phyloP scores from a whole-genome alignment of 2,329 filamentous ascomycete genomes.

The Raffaelea ambrosiae region DNA sequence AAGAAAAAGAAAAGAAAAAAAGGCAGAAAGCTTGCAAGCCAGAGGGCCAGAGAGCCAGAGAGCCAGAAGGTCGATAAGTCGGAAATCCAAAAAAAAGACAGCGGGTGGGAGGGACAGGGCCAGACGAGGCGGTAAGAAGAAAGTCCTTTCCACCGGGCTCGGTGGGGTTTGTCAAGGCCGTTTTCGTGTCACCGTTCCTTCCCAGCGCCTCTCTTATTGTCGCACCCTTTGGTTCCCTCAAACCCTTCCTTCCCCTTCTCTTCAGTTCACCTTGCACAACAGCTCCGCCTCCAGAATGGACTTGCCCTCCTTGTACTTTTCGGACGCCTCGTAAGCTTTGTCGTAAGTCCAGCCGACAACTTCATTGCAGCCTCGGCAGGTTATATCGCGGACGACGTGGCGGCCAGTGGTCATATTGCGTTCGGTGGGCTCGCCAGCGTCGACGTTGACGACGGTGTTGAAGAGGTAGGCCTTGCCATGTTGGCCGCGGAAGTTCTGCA shows the following conservation, averaged over 20 bases:
- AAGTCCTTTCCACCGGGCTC: too few species aligned
- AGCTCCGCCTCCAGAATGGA: conserved; percentile 92
- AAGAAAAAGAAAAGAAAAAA: neutral
- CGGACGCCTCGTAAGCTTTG: conserved; percentile 81
- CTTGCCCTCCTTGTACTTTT: conserved; percentile 99
- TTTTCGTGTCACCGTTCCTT: too few species aligned
- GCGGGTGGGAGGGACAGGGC: too few species aligned
- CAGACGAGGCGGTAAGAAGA: too few species aligned
- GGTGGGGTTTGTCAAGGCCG: too few species aligned
- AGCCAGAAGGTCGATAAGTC: too few species aligned
- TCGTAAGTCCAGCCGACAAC: conserved; percentile 99
- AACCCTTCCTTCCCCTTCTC: neutral
- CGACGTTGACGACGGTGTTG: conserved; percentile 86
- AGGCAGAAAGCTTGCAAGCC: neutral
- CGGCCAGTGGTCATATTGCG: conserved; percentile 97
- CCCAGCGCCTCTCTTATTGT: neutral
- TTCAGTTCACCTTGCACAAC: conserved; percentile 64
- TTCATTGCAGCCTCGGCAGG: conserved; percentile 82
- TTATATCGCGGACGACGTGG: conserved; percentile 89
- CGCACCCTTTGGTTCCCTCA: neutral
- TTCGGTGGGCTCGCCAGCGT: conserved; percentile 74
- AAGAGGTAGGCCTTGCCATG: conserved; percentile 98
- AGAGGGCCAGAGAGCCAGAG: too few species aligned
- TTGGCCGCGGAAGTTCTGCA: conserved; percentile 92
- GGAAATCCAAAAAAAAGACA: too few species aligned